Base-by-base conservation (phyloP, 805 yeast species). In the Candida orba region DNA sequence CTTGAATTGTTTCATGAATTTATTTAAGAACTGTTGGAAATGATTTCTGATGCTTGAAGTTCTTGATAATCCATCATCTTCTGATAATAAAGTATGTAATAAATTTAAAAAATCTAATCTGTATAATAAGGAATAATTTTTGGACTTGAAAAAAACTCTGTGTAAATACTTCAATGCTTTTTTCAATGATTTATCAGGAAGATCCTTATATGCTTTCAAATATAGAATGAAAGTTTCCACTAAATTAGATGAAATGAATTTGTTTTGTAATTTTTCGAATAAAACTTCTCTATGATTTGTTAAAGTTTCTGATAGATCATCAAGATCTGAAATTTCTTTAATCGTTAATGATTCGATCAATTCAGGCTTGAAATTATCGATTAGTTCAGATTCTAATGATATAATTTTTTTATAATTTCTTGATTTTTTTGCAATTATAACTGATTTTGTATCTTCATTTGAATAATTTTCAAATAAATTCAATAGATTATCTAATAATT, bases 71-170 rank as follows among this genome's bases (percentile, higher is more conserved):
- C 81, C 78, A 29, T 66, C 66, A 33, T 69, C 71, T 7, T 40
- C 43, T 12, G 78, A 65, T 7, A 84, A 63, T 53, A 84, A 65
- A 24, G 73, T 68, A 53, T 78, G 73, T 1, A 85, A 57, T 3
- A 74, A 56, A 14, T 71, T 58, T 73, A 91, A 74, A 56, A 93
- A 78, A 58, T 90, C 96, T 30, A 93, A 57, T 40, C 96, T 67
- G 53, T 72, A 81, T 30, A 85, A 60, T 30, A 75, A 63, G 0
- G 79, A 67, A 35, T 79, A 78, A 40, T 70, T 72, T 45, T 84
- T 81, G 34, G 77, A 72, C 39, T 78, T 71, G 39, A 82, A 79
- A 51, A 88, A 78, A 1, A 87, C 62, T 27, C 85, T 68, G 56
- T 85, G 87, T 55, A 89, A 79, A 56, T 76, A 91, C 1, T 82